Evolutionary conservation across 495 filamentous ascomycete genomes (phyloP).

Genomic region (Penicillium herquei): DNA sequence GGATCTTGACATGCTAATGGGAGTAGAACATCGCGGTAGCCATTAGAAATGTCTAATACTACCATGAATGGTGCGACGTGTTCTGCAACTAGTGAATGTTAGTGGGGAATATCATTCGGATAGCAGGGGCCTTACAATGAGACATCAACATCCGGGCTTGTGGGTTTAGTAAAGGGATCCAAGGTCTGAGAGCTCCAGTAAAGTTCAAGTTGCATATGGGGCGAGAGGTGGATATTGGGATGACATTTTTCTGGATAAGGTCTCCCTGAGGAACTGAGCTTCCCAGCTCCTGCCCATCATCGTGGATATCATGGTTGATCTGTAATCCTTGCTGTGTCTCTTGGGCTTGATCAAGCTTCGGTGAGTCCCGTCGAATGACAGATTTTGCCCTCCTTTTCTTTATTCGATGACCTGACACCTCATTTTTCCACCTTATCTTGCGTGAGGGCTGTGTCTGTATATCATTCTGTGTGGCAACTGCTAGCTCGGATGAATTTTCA

Average conservation of each 20-base stretch:
- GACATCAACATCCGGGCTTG: conserved; percentile 13
- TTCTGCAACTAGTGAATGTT: conserved; percentile 7
- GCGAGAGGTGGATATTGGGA: neutral
- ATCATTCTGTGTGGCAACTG: neutral
- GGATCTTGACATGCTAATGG: conserved; percentile 70
- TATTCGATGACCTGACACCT: neutral
- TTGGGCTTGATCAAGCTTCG: too few relatives aligned
- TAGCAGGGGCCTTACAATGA: conserved; percentile 11
- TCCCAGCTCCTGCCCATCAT: too few relatives aligned
- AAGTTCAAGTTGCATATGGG: neutral
- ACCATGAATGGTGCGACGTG: conserved; percentile 27
- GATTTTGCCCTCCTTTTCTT: neutral
- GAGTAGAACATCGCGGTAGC: conserved; percentile 73
- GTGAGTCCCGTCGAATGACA: too few relatives aligned
- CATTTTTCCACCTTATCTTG: conserved; percentile 20
- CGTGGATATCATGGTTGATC: too few relatives aligned
- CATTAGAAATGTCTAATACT: conserved; percentile 60
- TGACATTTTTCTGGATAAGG: too few relatives aligned
- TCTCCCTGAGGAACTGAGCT: too few relatives aligned
- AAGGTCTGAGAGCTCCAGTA: conserved; percentile 2
- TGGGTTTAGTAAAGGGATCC: conserved; percentile 13
- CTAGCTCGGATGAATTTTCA: neutral
- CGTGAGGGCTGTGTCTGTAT: neutral
- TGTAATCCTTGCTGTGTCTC: too few relatives aligned
- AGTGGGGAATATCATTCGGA: neutral